Evolutionary conservation across 78 protist genomes (phyloP).

Genomic region (Chrysochromulina parva): DNA sequence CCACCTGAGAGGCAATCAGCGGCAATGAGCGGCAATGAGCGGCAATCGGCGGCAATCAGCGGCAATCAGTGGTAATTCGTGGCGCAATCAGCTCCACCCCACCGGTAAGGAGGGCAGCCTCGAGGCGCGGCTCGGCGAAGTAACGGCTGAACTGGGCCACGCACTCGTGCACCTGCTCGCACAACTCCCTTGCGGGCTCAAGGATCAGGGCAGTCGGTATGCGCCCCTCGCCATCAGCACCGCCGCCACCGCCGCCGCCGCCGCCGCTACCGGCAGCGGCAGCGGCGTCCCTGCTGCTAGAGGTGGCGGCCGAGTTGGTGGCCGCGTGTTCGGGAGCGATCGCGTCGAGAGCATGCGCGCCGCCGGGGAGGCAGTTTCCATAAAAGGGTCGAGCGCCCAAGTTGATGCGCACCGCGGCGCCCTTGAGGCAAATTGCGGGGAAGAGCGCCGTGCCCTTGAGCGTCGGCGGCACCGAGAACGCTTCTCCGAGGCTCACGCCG

Average conservation of each 20-base stretch:
- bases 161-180: slow-evolving; percentile 66
- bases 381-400: not conserved
- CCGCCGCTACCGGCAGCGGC: not conserved
- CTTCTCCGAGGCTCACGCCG: slow-evolving; percentile 62
- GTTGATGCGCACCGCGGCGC: slow-evolving; percentile 8
- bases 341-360: too few species aligned
- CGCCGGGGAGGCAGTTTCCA: too few species aligned
- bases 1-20: slow-evolving; percentile 54
- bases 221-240: not conserved
- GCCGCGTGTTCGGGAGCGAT: too few species aligned
- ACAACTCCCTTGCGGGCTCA: slow-evolving; percentile 83
- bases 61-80: too few species aligned
- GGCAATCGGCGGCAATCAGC: too few species aligned
- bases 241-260: too few species aligned
- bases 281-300: too few species aligned
- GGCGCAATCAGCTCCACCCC: too few species aligned
- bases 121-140: slow-evolving; percentile 51
- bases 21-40: too few species aligned
- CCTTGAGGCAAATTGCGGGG: slow-evolving; percentile 48
- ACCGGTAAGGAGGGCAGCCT: slow-evolving; percentile 32
- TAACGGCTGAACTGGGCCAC: slow-evolving; percentile 45
- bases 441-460: not conserved
- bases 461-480: slow-evolving; percentile 29
- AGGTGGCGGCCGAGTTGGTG: too few species aligned
- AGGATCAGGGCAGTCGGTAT: slow-evolving; percentile 54